These are phyloP conservation scores for Leccinellum albellum DNA, from an alignment of 768 basidiomycete species.

Conservation along the genomic window DNA sequence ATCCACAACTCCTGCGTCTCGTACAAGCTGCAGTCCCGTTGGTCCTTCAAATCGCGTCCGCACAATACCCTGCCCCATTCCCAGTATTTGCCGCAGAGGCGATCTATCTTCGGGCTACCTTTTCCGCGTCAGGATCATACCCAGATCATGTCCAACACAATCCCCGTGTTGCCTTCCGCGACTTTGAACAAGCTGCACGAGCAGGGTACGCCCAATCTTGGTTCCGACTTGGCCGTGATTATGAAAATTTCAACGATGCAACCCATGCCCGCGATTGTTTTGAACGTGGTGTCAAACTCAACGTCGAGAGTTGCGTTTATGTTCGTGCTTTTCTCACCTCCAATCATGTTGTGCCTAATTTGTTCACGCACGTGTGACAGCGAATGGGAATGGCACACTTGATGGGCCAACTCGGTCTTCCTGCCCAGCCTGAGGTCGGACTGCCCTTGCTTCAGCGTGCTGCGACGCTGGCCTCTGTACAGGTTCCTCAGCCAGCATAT, in stretches of 20 bases:
- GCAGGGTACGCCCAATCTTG: constrained; percentile 78
- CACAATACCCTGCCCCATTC: constrained; percentile 33
- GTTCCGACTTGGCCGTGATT: constrained; percentile 89
- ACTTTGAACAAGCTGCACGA: constrained; percentile 81
- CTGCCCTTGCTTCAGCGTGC: constrained; percentile 74
- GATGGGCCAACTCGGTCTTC: constrained; percentile 77
- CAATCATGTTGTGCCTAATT: neutral
- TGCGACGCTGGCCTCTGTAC: constrained; percentile 66
- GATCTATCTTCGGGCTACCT: constrained; percentile 67
- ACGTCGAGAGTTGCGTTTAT: constrained; percentile 79
- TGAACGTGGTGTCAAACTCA: constrained; percentile 70
- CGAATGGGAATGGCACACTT: constrained; percentile 92
- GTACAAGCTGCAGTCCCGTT: constrained; percentile 62
- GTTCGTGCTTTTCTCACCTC: constrained; percentile 38
- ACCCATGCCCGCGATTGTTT: constrained; percentile 80
- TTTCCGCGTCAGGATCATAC: constrained; percentile 70
- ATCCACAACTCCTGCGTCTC: constrained; percentile 57
- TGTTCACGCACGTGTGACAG: constrained; percentile 35
- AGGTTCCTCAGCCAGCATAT: constrained; percentile 86
- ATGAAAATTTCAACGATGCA: constrained; percentile 81
- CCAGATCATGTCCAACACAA: constrained; percentile 63
- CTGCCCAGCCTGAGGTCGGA: constrained; percentile 50
- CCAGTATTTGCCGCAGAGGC: constrained; percentile 62
- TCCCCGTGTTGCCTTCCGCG: constrained; percentile 79
- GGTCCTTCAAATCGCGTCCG: constrained; percentile 53